phyloP scores from a whole-genome alignment of 768 basidiomycete genomes.

The Suillus brevipes region DNA sequence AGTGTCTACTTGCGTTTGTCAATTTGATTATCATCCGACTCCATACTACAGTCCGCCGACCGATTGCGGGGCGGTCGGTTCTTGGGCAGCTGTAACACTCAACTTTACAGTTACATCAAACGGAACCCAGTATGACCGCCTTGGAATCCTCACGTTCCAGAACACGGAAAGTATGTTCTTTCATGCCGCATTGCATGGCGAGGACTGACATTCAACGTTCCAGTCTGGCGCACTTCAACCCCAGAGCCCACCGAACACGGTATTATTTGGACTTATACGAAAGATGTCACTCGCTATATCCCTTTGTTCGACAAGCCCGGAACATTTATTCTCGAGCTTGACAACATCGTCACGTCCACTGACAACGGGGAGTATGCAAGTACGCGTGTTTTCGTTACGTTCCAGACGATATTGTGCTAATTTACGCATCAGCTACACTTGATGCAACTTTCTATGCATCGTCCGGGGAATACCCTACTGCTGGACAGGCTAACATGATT shows the following conservation, averaged over 20 bases:
- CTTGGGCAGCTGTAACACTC: conserved; percentile 73
- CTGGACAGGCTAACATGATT: conserved; percentile 60
- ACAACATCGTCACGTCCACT: conserved; percentile 61
- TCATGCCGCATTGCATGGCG: not conserved
- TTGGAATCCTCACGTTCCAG: conserved; percentile 73
- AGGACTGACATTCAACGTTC: not conserved
- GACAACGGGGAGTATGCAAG: conserved; percentile 72
- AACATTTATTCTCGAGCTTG: conserved; percentile 69
- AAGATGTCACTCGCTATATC: conserved; percentile 72
- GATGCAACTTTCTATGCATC: conserved; percentile 73
- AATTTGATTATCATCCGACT: not conserved
- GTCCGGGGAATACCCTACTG: conserved; percentile 54
- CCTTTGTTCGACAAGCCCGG: conserved; percentile 71
- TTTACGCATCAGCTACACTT: conserved; percentile 51
- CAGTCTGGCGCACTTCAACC: conserved; percentile 81
- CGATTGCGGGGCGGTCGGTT: conserved; percentile 66
- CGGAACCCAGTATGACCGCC: conserved; percentile 74
- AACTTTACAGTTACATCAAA: conserved; percentile 80
- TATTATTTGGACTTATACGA: conserved; percentile 77
- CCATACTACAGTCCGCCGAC: conserved; percentile 56
- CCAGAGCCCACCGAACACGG: conserved; percentile 71
- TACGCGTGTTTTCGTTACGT: conserved; percentile 28
- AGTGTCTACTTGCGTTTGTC: conserved; percentile 17
- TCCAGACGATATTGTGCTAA: conserved; percentile 5
- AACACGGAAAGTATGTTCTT: conserved; percentile 66